Percentiles rank a stretch among this genome's conserved stretches.
Evolutionary conservation across 805 yeast genomes (phyloP).

Genomic region (Candida endomychidarum): DNA sequence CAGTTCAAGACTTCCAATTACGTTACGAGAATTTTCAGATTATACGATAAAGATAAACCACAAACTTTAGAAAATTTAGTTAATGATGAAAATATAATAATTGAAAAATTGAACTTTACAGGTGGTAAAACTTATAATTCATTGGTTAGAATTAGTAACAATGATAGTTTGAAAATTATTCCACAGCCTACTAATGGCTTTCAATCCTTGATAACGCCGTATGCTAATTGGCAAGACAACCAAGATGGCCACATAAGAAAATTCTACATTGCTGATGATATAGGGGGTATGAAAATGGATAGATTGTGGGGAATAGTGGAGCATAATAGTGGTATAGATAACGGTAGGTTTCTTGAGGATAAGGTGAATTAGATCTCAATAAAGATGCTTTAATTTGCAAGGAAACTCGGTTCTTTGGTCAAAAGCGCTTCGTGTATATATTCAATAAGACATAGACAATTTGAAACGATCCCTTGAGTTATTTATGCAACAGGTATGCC

Average conservation of each 20-base stretch:
- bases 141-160: conserved; percentile 47
- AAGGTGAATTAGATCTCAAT: background rate
- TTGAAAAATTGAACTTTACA: conserved; percentile 65
- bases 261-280: conserved; percentile 65
- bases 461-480: too few relatives aligned
- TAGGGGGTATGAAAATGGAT: conserved; percentile 83
- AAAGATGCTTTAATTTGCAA: background rate
- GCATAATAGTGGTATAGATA: conserved; percentile 60
- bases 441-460: too few relatives aligned
- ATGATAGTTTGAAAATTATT: conserved; percentile 38
- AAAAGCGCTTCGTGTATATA: too few relatives aligned
- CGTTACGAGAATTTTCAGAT: conserved; percentile 68
- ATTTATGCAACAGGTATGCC: too few relatives aligned
- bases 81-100: conserved; percentile 60
- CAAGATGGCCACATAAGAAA: conserved; percentile 34
- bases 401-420: too few relatives aligned
- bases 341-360: conserved; percentile 52
- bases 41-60: conserved; percentile 61
- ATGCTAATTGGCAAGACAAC: conserved; percentile 39
- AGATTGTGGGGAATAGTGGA: conserved; percentile 84
- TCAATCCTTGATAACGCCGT: conserved; percentile 21
- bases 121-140: conserved; percentile 68
- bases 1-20: conserved; percentile 60
- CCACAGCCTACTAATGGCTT: conserved; percentile 1
- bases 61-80: conserved; percentile 65